Base-by-base conservation (phyloP, 208 protist genomes). In the Wallacemonas rigidus region DNA sequence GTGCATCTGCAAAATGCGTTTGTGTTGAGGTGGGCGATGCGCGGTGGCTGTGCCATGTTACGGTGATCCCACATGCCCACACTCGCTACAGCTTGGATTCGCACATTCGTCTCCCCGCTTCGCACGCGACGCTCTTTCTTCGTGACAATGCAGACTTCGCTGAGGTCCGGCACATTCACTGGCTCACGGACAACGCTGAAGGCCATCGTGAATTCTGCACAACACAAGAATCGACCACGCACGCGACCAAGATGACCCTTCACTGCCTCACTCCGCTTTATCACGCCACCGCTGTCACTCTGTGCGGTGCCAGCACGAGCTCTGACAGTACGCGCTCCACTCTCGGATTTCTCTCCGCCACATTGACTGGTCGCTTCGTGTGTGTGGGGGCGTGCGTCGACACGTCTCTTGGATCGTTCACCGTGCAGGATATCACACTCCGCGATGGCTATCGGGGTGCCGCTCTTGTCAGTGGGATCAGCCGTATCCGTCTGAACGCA, bases 401-500 rank as follows among this genome's bases (percentile, higher is more conserved):
- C 14, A 86, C 81, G 1, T 74, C 56, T n/a, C 79, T 76, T 44
- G 70, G 75, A 40, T 38, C 54, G 15, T 95, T 90, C 77, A 74
- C 70, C n/a, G 84, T 93, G 12, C 77, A 73, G 0, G 71, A 64
- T 35, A 62, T 89, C 40, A 76, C 79, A 38, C 68, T 91, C 26
- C 71, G 76, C 14, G 51, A 56, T 14, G 87, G 88, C 3, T 86
- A 91, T 51, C 64, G 83, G 51, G 91, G 88, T 14, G 63, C 91
- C 12, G 81, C 83, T 1, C 77, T 91, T 38, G 80, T 93, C 15
- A 67, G 81, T 17, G 57, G 58, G 7, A 71, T 72, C 40, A 87
- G 83, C 65, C 81, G 79, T 36, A 63, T 92, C 12, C 83, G 82
- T 35, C 72, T 95, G 36, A 95, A 95, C 67, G 69, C 58, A 56